phyloP scores from a whole-genome alignment of 306 rosid genomes.

The Sechiopsis laciniata region DNA sequence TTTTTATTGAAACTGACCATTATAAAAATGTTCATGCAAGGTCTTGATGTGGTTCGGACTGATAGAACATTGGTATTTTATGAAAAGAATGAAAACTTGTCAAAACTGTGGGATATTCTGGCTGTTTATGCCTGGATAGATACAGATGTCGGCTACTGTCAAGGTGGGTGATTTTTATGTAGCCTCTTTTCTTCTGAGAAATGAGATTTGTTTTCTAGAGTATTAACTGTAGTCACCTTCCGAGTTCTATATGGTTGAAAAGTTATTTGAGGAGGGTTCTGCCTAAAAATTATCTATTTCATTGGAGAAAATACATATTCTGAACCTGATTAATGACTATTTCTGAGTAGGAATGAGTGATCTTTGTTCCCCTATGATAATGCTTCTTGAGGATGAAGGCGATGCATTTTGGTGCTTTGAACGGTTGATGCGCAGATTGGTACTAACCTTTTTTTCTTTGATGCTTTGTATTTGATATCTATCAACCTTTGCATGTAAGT shows the following conservation, averaged over 20 bases:
- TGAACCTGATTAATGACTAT: constrained; percentile 27
- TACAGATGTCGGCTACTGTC: constrained; percentile 88
- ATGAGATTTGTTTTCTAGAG: neutral
- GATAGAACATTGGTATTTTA: constrained; percentile 93
- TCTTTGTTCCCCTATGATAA: constrained; percentile 94
- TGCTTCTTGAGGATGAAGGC: constrained; percentile 95
- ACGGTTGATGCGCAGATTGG: constrained; percentile 97
- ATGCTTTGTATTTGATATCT: neutral
- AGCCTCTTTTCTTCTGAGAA: constrained; percentile 13
- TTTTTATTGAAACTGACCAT: constrained; percentile 3
- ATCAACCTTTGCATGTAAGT: neutral
- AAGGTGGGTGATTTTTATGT: constrained; percentile 50
- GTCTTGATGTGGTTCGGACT: constrained; percentile 96
- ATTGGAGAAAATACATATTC: constrained; percentile 24
- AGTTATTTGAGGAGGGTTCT: neutral
- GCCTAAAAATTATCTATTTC: constrained; percentile 8
- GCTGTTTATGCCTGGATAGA: constrained; percentile 96
- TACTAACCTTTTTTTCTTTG: constrained; percentile 25
- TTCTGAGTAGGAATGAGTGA: constrained; percentile 92
- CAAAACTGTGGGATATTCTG: constrained; percentile 96
- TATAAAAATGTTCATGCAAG: constrained; percentile 38
- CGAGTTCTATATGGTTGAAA: neutral
- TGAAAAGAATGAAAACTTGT: constrained; percentile 77
- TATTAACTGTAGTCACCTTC: neutral
- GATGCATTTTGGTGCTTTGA: constrained; percentile 99